Percentiles rank a stretch among this genome's conserved stretches.
Conservation (phyloP, 352 stramenopile genomes). For the Peronosclerospora sorghi region DNA sequence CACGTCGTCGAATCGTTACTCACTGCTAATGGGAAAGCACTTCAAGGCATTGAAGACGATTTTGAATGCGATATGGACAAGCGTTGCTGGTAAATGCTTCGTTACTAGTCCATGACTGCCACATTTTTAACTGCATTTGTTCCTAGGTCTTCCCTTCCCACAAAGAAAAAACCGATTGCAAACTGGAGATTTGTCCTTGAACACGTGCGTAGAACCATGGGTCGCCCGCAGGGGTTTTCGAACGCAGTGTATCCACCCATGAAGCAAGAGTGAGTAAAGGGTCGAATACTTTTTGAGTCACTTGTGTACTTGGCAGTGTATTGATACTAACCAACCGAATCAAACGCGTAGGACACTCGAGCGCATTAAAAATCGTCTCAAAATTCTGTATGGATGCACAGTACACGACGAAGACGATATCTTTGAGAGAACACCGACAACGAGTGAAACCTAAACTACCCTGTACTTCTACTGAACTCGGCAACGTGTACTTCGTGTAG, state of each 20-base stretch:
- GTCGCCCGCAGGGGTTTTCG: not conserved
- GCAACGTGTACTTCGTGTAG: too few species aligned
- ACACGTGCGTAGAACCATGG: slow-evolving; percentile 22
- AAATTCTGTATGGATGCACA: slow-evolving; percentile 34
- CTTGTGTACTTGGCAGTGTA: too few species aligned
- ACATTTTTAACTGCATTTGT: not conserved
- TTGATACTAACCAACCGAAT: not conserved
- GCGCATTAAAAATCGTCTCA: slow-evolving; percentile 50
- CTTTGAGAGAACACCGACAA: slow-evolving; percentile 8
- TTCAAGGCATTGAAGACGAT: slow-evolving; percentile 27
- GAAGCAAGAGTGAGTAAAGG: slow-evolving; percentile 23
- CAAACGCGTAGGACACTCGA: slow-evolving; percentile 33
- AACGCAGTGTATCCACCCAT: slow-evolving; percentile 22
- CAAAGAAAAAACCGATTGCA: slow-evolving; percentile 44
- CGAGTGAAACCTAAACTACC: slow-evolving; percentile 1
- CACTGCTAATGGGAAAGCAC: slow-evolving; percentile 27
- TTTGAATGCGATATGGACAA: slow-evolving; percentile 18
- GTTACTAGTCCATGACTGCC: too few species aligned
- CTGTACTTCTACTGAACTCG: too few species aligned
- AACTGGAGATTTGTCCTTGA: slow-evolving; percentile 67
- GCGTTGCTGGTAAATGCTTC: slow-evolving; percentile 32
- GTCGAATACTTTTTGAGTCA: too few species aligned
- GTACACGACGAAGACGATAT: slow-evolving; percentile 39
- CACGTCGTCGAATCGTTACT: slow-evolving; percentile 35
- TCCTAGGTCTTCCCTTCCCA: slow-evolving; percentile 40